Evolutionary conservation across 2,329 filamentous ascomycete genomes (phyloP).

Genomic region (Rutstroemia sp.): DNA sequence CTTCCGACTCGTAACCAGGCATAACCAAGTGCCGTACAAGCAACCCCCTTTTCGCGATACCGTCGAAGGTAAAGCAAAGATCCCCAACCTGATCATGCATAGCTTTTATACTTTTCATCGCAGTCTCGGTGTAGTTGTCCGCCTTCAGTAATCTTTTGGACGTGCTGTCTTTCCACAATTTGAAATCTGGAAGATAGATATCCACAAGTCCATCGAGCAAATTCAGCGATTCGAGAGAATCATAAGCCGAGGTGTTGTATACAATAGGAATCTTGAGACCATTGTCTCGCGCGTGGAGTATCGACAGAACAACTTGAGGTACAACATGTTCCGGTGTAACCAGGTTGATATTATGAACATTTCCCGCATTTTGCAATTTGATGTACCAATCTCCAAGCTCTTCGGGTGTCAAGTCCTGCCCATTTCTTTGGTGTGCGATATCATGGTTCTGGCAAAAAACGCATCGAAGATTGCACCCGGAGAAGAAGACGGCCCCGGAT

Average conservation of each 20-base stretch:
- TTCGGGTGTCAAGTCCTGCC: slow-evolving; percentile 71
- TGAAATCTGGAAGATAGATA: slow-evolving; percentile 85
- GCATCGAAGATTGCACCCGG: slow-evolving; percentile 42
- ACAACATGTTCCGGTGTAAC: slow-evolving; percentile 84
- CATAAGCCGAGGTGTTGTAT: slow-evolving; percentile 80
- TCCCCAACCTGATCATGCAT: slow-evolving; percentile 82
- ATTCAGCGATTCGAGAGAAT: slow-evolving; percentile 63
- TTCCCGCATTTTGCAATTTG: slow-evolving; percentile 72
- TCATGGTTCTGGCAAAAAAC: slow-evolving; percentile 78
- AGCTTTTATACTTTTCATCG: slow-evolving; percentile 67
- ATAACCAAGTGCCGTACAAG: slow-evolving; percentile 77
- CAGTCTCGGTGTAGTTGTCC: slow-evolving; percentile 64
- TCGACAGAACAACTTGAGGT: slow-evolving; percentile 71
- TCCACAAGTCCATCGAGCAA: slow-evolving; percentile 74
- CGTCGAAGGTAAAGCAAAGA: slow-evolving; percentile 72
- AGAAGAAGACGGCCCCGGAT: slow-evolving; percentile 67
- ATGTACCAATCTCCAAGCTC: slow-evolving; percentile 76
- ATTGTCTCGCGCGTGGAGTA: slow-evolving; percentile 63
- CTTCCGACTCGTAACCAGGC: slow-evolving; percentile 71
- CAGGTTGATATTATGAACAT: slow-evolving; percentile 84
- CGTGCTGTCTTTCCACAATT: slow-evolving; percentile 63
- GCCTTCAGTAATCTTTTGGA: slow-evolving; percentile 70
- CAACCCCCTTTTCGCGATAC: slow-evolving; percentile 70
- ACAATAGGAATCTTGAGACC: slow-evolving; percentile 68
- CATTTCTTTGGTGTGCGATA: slow-evolving; percentile 74